These are phyloP conservation scores for Sisymbrium altissimum DNA, from an alignment of 345 rosid species.

Conservation along the genomic window DNA sequence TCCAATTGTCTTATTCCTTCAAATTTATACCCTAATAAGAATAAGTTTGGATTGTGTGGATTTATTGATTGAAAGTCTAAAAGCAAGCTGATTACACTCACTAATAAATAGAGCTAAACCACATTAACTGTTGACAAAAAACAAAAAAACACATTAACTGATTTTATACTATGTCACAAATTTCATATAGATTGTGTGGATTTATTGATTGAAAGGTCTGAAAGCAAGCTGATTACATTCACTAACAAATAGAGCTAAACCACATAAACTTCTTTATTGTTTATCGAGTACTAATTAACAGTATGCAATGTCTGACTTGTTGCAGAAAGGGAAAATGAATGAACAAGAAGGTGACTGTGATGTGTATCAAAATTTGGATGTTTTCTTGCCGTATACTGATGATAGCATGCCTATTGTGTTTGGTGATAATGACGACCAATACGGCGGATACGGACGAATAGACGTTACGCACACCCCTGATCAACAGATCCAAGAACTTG, in stretches of 20 bases:
- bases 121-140: too few relatives aligned
- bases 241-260: background rate
- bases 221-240: background rate
- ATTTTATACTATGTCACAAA: too few relatives aligned
- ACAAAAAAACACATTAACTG: too few relatives aligned
- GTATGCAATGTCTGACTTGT: background rate
- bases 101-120: too few relatives aligned
- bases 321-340: conserved; percentile 45
- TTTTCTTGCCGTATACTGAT: too few relatives aligned
- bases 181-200: too few relatives aligned
- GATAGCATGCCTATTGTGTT: conserved; percentile 33
- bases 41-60: background rate
- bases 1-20: background rate
- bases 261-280: background rate
- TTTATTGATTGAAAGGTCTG: background rate
- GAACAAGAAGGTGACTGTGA: conserved; percentile 35
- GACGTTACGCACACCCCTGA: conserved; percentile 55
- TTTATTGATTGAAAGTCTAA: background rate
- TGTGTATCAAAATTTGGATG: too few relatives aligned
- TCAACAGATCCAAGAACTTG: conserved; percentile 63
- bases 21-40: background rate
- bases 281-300: background rate
- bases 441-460: conserved; percentile 40
- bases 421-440: conserved; percentile 45
- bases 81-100: background rate